Evolutionary conservation across 352 stramenopile species (phyloP).

Genomic region (Phytophthora pinifolia): DNA sequence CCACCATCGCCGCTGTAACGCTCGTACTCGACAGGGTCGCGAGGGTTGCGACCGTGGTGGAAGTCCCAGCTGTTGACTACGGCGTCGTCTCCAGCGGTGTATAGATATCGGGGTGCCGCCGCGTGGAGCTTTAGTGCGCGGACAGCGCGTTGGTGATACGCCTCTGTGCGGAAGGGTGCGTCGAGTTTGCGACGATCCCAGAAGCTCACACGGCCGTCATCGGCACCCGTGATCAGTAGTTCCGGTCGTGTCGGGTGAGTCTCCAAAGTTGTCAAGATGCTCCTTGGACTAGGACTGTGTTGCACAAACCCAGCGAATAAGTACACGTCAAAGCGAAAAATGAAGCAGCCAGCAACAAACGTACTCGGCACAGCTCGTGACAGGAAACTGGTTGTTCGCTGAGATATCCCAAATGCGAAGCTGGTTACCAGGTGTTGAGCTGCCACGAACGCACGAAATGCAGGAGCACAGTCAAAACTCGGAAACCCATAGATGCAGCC

Average conservation of each 20-base stretch:
- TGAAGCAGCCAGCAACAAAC: constrained; percentile 12
- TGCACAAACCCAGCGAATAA: not conserved
- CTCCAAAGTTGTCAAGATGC: constrained; percentile 60
- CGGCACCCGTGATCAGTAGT: constrained; percentile 66
- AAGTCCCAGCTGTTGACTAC: constrained; percentile 77
- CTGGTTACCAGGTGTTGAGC: constrained; percentile 54
- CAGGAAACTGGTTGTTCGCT: constrained; percentile 54
- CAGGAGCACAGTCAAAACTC: not conserved
- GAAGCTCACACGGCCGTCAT: constrained; percentile 66
- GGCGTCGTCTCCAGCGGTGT: constrained; percentile 62
- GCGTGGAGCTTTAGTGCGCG: constrained; percentile 69
- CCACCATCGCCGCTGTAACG: constrained; percentile 10
- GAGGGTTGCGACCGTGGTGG: constrained; percentile 45
- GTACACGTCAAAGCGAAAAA: constrained; percentile 1
- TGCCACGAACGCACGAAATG: constrained; percentile 11
- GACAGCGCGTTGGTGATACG: constrained; percentile 64
- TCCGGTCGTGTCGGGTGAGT: constrained; percentile 79
- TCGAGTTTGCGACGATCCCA: constrained; percentile 79
- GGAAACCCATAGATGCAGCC: not conserved
- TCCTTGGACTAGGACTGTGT: constrained; percentile 35
- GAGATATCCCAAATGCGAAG: constrained; percentile 78
- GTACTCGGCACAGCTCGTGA: constrained; percentile 58
- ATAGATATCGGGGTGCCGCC: constrained; percentile 63
- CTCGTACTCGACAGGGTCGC: constrained; percentile 67
- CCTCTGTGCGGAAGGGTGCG: constrained; percentile 61